These are phyloP conservation scores for Colletotrichum nymphaeae DNA, from an alignment of 2,329 filamentous ascomycete genomes.

Conservation along the genomic window DNA sequence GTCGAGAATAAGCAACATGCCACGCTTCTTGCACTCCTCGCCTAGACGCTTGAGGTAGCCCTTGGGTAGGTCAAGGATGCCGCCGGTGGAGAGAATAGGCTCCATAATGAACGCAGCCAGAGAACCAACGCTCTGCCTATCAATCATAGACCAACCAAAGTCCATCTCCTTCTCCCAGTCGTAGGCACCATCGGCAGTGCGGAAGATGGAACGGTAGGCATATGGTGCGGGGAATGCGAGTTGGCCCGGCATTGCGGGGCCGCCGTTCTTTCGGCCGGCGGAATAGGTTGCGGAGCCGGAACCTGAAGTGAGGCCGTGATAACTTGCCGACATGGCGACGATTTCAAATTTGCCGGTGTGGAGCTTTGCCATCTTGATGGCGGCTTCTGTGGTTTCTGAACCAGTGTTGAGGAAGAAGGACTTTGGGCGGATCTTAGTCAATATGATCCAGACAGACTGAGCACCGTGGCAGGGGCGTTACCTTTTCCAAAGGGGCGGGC, in stretches of 20 bases:
- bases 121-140: conserved; percentile 67
- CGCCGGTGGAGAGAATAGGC: conserved; percentile 67
- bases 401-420: conserved; percentile 69
- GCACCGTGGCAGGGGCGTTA: background rate
- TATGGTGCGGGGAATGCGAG: conserved; percentile 70
- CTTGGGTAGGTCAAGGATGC: conserved; percentile 64
- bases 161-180: conserved; percentile 75
- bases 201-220: conserved; percentile 71
- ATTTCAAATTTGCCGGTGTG: conserved; percentile 74
- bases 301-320: conserved; percentile 69
- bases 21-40: conserved; percentile 62
- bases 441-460: background rate
- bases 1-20: conserved; percentile 69
- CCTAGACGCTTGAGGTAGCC: conserved; percentile 67
- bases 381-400: conserved; percentile 67
- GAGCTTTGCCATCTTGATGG: conserved; percentile 72
- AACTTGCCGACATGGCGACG: conserved; percentile 68
- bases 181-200: conserved; percentile 67
- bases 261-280: conserved; percentile 59
- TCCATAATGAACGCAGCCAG: conserved; percentile 73
- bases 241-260: conserved; percentile 64
- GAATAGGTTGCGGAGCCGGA: conserved; percentile 65
- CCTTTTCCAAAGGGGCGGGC: conserved; percentile 59
- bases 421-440: background rate
- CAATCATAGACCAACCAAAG: conserved; percentile 71